phyloP scores from a whole-genome alignment of 23 red algal genomes.

The Gracilariopsis chorda region DNA sequence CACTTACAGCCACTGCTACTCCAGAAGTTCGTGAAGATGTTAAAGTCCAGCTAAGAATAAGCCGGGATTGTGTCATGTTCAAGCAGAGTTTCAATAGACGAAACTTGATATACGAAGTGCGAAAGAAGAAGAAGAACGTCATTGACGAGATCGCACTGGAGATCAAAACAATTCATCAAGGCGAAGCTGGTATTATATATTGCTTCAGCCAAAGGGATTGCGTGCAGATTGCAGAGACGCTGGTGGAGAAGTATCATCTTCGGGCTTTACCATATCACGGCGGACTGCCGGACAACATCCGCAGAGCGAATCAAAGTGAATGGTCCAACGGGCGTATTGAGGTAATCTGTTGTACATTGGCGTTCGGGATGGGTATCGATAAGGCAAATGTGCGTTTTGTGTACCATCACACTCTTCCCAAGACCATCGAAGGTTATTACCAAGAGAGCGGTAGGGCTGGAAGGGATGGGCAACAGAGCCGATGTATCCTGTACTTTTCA shows the following conservation, averaged over 20 bases:
- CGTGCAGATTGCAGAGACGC: slow-evolving; percentile 70
- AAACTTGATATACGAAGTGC: slow-evolving; percentile 90
- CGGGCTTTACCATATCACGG: slow-evolving; percentile 73
- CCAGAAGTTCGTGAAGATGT: slow-evolving; percentile 92
- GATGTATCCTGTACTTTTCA: slow-evolving; percentile 88
- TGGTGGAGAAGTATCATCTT: slow-evolving; percentile 36
- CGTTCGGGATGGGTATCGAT: slow-evolving; percentile 99
- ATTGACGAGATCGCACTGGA: slow-evolving; percentile 65
- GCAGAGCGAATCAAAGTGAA: slow-evolving; percentile 50
- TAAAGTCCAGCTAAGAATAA: slow-evolving; percentile 90
- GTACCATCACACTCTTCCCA: slow-evolving; percentile 92
- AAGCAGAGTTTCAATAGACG: slow-evolving; percentile 94
- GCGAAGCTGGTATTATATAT: slow-evolving; percentile 91
- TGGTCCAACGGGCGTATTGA: slow-evolving; percentile 70
- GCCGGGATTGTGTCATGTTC: slow-evolving; percentile 86
- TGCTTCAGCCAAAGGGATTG: slow-evolving; percentile 97
- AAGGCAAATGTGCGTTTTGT: slow-evolving; percentile 98
- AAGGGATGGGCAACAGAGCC: slow-evolving; percentile 73
- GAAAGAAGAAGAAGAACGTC: slow-evolving; percentile 69
- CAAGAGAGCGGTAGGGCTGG: slow-evolving; percentile 98
- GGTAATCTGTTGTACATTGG: slow-evolving; percentile 94
- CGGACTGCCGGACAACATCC: slow-evolving; percentile 38
- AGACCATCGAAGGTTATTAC: slow-evolving; percentile 98
- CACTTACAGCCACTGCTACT: slow-evolving; percentile 95
- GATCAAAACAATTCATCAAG: slow-evolving; percentile 65